Conservation (phyloP, 1,284 basidiomycete genomes). For the Microbotryum saponariae region DNA sequence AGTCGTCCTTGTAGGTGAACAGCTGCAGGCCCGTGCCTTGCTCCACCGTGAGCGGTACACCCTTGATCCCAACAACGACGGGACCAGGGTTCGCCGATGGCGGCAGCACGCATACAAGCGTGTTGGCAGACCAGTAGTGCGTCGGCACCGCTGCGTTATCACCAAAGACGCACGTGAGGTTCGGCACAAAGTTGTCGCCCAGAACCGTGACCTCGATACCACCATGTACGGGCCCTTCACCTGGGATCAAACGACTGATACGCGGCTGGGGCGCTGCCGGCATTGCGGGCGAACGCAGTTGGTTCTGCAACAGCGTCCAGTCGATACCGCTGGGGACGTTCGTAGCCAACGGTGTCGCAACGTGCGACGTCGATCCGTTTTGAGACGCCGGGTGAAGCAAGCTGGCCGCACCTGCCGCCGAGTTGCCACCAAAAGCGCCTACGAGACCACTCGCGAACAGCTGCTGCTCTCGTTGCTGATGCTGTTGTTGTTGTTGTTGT, state of each 20-base stretch:
- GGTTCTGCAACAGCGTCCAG: too few species aligned
- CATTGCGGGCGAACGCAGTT: too few species aligned
- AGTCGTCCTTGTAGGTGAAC: constrained; percentile 85
- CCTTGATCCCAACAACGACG: constrained; percentile 82
- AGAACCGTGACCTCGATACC: constrained; percentile 93
- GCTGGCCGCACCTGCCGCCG: too few species aligned
- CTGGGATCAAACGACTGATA: constrained; percentile 65
- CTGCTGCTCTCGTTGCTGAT: constrained; percentile 8
- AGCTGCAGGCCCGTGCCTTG: constrained; percentile 47
- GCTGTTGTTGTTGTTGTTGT: background rate
- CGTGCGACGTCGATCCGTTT: too few species aligned
- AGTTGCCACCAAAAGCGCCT: too few species aligned
- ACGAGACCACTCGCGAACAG: too few species aligned
- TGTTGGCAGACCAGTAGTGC: constrained; percentile 85
- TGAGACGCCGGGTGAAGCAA: too few species aligned
- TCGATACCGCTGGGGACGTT: too few species aligned
- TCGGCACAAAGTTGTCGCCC: constrained; percentile 68
- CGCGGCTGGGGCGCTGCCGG: constrained; percentile 36
- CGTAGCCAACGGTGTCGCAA: too few species aligned
- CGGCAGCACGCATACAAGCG: constrained; percentile 84
- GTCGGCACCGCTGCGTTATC: constrained; percentile 73
- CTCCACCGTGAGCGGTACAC: constrained; percentile 47
- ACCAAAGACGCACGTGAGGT: constrained; percentile 71
- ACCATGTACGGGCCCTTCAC: constrained; percentile 81
- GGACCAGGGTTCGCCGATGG: constrained; percentile 73